Conservation (phyloP, 768 basidiomycete species). For the Mycena sanguinolenta region DNA sequence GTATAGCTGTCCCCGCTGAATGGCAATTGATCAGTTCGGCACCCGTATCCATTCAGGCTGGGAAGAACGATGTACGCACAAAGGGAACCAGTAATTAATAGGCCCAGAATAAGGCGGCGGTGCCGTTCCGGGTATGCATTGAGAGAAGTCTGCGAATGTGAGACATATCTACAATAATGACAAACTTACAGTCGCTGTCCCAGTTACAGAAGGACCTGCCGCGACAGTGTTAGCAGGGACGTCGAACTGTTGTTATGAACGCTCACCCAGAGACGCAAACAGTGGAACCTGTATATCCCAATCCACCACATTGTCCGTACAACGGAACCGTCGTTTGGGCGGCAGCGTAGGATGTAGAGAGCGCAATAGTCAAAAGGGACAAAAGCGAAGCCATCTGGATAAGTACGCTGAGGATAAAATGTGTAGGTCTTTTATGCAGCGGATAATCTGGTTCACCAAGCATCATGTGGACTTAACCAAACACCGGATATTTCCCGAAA, state of each 20-base stretch:
- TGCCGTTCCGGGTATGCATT: slow-evolving; percentile 48
- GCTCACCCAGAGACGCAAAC: slow-evolving; percentile 57
- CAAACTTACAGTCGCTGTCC: slow-evolving; percentile 9
- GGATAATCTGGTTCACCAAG: no score
- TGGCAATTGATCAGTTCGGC: no score
- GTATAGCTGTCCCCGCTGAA: slow-evolving; percentile 55
- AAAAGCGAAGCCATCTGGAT: not conserved
- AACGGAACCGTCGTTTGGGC: slow-evolving; percentile 8
- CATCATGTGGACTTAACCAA: slow-evolving; percentile 25
- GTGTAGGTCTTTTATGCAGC: no score
- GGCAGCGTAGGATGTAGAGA: not conserved
- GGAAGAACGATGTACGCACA: no score
- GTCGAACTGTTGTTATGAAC: not conserved
- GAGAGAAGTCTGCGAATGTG: slow-evolving; percentile 51
- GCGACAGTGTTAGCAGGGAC: no score
- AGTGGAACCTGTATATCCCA: slow-evolving; percentile 48
- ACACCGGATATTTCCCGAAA: slow-evolving; percentile 12
- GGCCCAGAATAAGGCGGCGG: slow-evolving; percentile 53
- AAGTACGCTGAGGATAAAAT: not conserved
- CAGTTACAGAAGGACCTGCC: not conserved
- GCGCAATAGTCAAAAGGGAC: not conserved
- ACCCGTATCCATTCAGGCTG: no score
- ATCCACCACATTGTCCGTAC: slow-evolving; percentile 21
- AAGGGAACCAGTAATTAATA: slow-evolving; percentile 34
- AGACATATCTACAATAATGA: not conserved